phyloP scores from a whole-genome alignment of 2,329 filamentous ascomycete species.

The Monilinia laxa region DNA sequence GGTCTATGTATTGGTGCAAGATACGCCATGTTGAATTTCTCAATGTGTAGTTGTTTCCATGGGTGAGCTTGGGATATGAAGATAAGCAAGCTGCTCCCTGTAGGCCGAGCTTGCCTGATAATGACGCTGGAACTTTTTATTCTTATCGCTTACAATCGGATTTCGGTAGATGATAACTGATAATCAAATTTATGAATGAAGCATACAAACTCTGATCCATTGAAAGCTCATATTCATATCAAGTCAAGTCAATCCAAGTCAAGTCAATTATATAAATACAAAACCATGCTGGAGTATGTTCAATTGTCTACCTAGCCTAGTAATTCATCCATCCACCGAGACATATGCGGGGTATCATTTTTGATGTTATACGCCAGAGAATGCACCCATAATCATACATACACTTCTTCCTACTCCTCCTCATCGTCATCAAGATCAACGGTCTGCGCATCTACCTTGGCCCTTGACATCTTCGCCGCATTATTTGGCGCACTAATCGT shows the following conservation, averaged over 20 bases:
- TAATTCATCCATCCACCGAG: constrained; percentile 18
- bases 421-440: constrained; percentile 16
- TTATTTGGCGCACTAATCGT: constrained; percentile 55
- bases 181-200: not conserved
- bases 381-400: constrained; percentile 25
- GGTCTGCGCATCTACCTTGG: constrained; percentile 32
- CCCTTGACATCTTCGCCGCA: constrained; percentile 36
- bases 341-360: constrained; percentile 35
- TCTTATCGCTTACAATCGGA: constrained; percentile 25
- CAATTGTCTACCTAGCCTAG: constrained; percentile 7
- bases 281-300: constrained; percentile 1
- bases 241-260: too few species aligned
- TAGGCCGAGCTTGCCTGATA: constrained; percentile 13
- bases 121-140: constrained; percentile 21
- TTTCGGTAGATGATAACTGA: constrained; percentile 1
- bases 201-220: not conserved
- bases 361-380: constrained; percentile 31
- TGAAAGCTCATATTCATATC: too few species aligned
- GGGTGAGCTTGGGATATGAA: constrained; percentile 2
- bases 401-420: constrained; percentile 17
- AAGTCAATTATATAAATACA: not conserved
- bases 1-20: constrained; percentile 89
- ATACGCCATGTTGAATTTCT: constrained; percentile 70
- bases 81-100: constrained; percentile 19
- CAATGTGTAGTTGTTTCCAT: not conserved